Evolutionary conservation across 2,329 filamentous ascomycete genomes (phyloP), one percentile per base, ranked within the genome.

Genomic region (Lomentospora prolificans): DNA sequence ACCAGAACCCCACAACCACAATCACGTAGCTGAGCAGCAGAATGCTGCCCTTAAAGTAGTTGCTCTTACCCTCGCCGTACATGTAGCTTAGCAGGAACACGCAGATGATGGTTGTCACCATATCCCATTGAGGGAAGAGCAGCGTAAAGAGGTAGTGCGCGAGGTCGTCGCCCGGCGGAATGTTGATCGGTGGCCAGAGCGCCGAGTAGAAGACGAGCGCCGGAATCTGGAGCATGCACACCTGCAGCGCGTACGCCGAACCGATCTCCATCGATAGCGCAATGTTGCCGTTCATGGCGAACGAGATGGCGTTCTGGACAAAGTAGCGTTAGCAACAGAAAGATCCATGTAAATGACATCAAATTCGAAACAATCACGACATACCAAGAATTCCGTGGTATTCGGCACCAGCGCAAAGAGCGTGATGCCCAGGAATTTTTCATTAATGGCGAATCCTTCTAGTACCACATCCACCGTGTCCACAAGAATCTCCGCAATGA

Each of bases 201-300:
- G 90, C 91, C 58, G 89, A 95, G 76, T 92, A 99, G 44, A 96
- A 77, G 1, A 99, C 92, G 2, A 99, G 76, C 1, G 90, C 90
- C 0, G 94, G 94, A 19, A 97, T 91, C 67, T 99, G 94, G 19
- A 99, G 78, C 27, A 99, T 78, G 67, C 92, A 96, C 52, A 99
- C 94, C 70, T 99, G 94, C 46, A 99, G 77, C 1, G 94, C 94
- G 66, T 99, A 99, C 2, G 92, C 92, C 0, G 91, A 96, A 62
- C 94, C 94, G 63, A 99, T 99, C 67, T 99, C 94, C 94, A 99
- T 99, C 36, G 90, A 96, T 17, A 99, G 75, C 0, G 94, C 94
- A 69, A 99, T 97, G 69, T 99, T 99, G 58, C 94, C 94, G 66
- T 99, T 97, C 92, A 99, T 99, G 55, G 94, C 94, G 68, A 99